Percentiles rank a stretch among this genome's conserved stretches.
phyloP scores from a whole-genome alignment of 306 rosid genomes.

The Herpetospermum pedunculosum region DNA sequence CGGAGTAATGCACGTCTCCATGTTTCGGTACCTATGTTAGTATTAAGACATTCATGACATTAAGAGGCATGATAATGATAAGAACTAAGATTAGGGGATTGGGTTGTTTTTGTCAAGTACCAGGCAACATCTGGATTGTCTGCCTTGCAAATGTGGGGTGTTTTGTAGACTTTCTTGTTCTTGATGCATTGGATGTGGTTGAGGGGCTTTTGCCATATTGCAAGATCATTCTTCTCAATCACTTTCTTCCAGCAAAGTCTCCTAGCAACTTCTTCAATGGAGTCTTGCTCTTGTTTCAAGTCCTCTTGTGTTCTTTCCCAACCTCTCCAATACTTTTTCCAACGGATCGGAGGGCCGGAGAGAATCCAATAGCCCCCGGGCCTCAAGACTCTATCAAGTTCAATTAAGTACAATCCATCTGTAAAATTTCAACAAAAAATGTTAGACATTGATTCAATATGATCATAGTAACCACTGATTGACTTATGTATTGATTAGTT shows the following conservation, averaged over 20 bases:
- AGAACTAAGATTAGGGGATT: neutral
- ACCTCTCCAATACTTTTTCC: slow-evolving; percentile 83
- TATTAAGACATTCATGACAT: neutral
- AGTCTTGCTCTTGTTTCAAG: slow-evolving; percentile 71
- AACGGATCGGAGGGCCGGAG: slow-evolving; percentile 85
- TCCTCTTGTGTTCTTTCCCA: slow-evolving; percentile 90
- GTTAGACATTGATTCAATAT: neutral
- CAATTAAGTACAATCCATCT: slow-evolving; percentile 84
- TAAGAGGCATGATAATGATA: neutral
- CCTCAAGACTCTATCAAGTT: slow-evolving; percentile 80
- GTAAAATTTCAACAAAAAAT: neutral
- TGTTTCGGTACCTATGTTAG: slow-evolving; percentile 57
- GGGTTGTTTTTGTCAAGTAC: slow-evolving; percentile 19
- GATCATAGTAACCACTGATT: no score
- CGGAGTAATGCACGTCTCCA: slow-evolving; percentile 88
- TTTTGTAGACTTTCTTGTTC: slow-evolving; percentile 37
- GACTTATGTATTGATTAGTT: no score
- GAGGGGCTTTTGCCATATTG: slow-evolving; percentile 84
- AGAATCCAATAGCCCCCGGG: slow-evolving; percentile 99
- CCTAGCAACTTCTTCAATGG: slow-evolving; percentile 58
- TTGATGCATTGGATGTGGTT: slow-evolving; percentile 66
- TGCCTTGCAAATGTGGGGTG: slow-evolving; percentile 65
- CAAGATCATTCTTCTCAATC: slow-evolving; percentile 49
- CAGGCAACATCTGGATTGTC: slow-evolving; percentile 74
- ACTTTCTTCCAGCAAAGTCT: slow-evolving; percentile 81